These are phyloP conservation scores for Malus sieversii DNA, from an alignment of 306 rosid species.

Conservation along the genomic window DNA sequence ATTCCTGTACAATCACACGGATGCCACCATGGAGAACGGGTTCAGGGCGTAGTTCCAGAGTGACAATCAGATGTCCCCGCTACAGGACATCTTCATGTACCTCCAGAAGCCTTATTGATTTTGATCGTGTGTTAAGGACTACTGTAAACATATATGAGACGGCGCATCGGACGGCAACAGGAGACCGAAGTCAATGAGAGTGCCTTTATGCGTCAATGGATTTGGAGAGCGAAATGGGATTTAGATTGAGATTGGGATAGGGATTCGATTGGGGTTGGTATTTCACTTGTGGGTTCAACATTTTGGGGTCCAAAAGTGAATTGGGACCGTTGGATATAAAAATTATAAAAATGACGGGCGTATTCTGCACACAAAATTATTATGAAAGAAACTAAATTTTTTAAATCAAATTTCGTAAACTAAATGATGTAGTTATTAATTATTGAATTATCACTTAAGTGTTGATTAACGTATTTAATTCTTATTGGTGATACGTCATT, in stretches of 20 bases:
- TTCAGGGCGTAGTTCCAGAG: constrained; percentile 48
- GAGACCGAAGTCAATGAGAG: constrained; percentile 80
- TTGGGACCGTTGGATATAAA: too few species aligned
- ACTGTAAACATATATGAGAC: not conserved
- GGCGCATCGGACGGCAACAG: constrained; percentile 50
- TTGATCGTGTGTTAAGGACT: not conserved
- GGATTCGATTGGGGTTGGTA: not conserved
- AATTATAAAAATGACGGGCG: too few species aligned
- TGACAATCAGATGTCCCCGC: constrained; percentile 63
- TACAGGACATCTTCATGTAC: constrained; percentile 83
- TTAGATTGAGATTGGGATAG: too few species aligned
- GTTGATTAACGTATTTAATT: too few species aligned
- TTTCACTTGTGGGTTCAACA: constrained; percentile 12
- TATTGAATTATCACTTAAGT: too few species aligned
- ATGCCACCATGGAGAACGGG: constrained; percentile 36
- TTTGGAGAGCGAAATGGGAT: too few species aligned
- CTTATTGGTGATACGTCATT: too few species aligned
- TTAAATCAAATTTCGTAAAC: too few species aligned
- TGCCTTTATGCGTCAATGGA: constrained; percentile 15
- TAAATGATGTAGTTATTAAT: too few species aligned
- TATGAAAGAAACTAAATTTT: too few species aligned
- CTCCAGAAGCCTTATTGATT: constrained; percentile 44
- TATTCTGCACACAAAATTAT: too few species aligned
- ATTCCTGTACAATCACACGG: constrained; percentile 46
- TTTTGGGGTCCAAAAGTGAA: not conserved